Conservation (phyloP, 2,329 filamentous ascomycete species). For the Sporothrix sp. region DNA sequence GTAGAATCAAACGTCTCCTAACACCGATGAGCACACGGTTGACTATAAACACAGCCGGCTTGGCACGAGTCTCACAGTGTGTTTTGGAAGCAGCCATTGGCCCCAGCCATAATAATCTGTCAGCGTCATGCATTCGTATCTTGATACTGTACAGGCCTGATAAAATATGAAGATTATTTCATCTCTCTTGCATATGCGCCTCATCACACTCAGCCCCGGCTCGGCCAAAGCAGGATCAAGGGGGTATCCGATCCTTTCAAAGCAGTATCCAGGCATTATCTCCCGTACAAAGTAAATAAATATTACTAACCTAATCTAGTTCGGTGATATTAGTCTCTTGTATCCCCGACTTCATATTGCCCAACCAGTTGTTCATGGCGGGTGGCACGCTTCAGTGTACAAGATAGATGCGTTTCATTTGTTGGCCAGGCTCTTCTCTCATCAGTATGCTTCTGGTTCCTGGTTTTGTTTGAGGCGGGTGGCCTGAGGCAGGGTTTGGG, state of each 20-base stretch:
- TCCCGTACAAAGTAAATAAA: not conserved
- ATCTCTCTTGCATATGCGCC: not conserved
- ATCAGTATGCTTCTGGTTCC: not conserved
- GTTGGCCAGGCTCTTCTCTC: no score
- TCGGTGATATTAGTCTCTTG: not conserved
- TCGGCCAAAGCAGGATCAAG: not conserved
- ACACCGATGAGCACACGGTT: no score
- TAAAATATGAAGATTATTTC: not conserved
- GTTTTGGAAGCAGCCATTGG: no score
- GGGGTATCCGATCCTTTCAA: no score
- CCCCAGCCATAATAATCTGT: no score
- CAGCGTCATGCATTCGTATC: no score
- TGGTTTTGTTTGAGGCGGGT: conserved; percentile 12
- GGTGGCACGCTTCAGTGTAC: not conserved
- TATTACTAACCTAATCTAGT: not conserved
- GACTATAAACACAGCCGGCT: not conserved
- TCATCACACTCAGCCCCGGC: not conserved
- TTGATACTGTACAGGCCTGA: no score
- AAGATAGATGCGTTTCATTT: conserved; percentile 1
- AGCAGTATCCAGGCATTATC: conserved; percentile 4
- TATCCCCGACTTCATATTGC: not conserved
- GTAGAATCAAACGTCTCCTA: no score
- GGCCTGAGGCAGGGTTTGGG: conserved; percentile 11
- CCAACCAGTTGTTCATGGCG: not conserved
- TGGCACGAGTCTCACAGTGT: conserved; percentile 2